phyloP scores from a whole-genome alignment of 306 rosid genomes.

The Quercus parvula region DNA sequence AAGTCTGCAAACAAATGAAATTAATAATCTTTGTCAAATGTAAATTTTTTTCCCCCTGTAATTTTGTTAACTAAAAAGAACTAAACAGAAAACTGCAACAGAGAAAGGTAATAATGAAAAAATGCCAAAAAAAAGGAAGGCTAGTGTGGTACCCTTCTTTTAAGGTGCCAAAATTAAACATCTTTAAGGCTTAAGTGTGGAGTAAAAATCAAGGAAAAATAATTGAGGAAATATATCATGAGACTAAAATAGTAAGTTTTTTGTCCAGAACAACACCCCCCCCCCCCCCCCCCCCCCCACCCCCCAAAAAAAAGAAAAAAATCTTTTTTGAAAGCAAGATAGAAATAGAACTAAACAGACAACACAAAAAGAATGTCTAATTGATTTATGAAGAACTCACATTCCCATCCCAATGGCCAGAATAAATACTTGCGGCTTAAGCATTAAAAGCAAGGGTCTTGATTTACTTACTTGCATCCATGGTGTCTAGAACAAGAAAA shows the following conservation, averaged over 20 bases:
- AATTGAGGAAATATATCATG: background rate
- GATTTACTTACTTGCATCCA: conserved; percentile 5
- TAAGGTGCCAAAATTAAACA: background rate
- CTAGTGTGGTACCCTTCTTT: background rate
- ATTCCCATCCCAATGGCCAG: conserved; percentile 1
- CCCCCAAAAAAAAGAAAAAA: no score
- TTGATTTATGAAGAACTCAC: background rate
- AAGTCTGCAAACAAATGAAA: background rate
- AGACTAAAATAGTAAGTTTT: no score
- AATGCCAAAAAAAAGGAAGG: background rate
- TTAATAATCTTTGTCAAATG: background rate
- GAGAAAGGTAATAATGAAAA: background rate
- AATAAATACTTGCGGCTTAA: background rate
- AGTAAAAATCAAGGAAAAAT: background rate
- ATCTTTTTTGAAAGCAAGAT: background rate
- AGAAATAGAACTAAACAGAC: background rate
- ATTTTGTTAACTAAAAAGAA: background rate
- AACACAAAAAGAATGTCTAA: background rate
- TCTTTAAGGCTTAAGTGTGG: no score
- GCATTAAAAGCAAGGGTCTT: background rate
- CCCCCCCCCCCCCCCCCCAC: no score
- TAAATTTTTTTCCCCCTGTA: background rate
- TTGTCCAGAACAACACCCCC: no score
- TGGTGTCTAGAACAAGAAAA: background rate
- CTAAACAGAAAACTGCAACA: background rate